Percentiles rank a stretch among this genome's conserved stretches.
These are phyloP conservation scores for Teunomyces aglyptinius DNA, from an alignment of 805 yeast genomes.

Conservation along the genomic window DNA sequence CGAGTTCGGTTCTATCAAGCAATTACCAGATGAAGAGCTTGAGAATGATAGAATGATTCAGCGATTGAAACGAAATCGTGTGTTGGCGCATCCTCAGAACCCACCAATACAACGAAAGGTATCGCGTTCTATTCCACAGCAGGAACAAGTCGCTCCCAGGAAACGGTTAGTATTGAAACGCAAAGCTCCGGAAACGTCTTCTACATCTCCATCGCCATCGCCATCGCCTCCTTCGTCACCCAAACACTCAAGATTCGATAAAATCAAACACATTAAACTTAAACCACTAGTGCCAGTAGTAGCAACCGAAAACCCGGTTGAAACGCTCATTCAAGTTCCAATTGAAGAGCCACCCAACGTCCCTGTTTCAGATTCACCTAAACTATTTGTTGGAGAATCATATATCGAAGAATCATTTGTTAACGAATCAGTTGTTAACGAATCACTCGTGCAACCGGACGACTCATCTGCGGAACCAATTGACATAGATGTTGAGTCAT, in stretches of 20 bases:
- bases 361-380: no score
- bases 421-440: no score
- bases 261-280: slow-evolving; percentile 4
- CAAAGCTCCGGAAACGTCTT: background rate
- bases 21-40: slow-evolving; percentile 18
- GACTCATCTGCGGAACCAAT: no score
- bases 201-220: background rate
- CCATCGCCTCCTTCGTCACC: background rate
- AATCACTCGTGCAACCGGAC: no score
- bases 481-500: no score
- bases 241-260: background rate
- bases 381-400: no score
- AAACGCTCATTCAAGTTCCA: no score
- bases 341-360: no score
- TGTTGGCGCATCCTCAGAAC: background rate
- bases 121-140: background rate
- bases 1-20: slow-evolving; percentile 30
- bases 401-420: no score
- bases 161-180: background rate
- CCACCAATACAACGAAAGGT: background rate
- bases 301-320: background rate
- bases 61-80: slow-evolving; percentile 12
- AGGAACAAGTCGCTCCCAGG: background rate
- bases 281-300: background rate
- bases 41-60: slow-evolving; percentile 15